These are phyloP conservation scores for Vanderwaltozyma verrucispora DNA, from an alignment of 805 yeast genomes.

Conservation along the genomic window DNA sequence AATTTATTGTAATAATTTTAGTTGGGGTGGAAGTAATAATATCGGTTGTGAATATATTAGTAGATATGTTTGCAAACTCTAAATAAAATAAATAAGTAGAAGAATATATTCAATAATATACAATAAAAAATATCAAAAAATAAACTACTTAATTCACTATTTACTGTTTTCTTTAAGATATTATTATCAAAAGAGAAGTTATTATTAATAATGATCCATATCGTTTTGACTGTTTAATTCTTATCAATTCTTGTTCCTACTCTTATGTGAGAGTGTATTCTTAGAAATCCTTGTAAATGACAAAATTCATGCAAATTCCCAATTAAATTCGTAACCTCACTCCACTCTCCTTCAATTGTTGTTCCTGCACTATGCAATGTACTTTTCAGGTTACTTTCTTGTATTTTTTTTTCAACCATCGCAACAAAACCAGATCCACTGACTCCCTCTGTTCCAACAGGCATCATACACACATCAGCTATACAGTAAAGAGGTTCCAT, in stretches of 20 bases:
- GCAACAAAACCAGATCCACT: conserved; percentile 79
- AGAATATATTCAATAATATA: no score
- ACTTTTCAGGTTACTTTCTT: conserved; percentile 50
- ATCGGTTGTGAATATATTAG: conserved; percentile 69
- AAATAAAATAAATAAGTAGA: background rate
- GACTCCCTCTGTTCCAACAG: conserved; percentile 71
- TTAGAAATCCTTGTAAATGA: conserved; percentile 59
- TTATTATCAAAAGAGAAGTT: no score
- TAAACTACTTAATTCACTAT: no score
- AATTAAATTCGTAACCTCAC: conserved; percentile 66
- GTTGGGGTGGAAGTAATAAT: conserved; percentile 90
- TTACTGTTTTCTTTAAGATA: no score
- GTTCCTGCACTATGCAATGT: conserved; percentile 88
- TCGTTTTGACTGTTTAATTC: no score
- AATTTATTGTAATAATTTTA: conserved; percentile 78
- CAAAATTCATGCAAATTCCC: conserved; percentile 67
- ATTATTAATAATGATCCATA: no score
- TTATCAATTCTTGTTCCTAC: conserved; percentile 74
- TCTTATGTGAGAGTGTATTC: conserved; percentile 80
- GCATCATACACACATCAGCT: conserved; percentile 80
- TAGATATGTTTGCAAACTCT: conserved; percentile 38
- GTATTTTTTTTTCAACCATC: conserved; percentile 51
- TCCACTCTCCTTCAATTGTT: conserved; percentile 85
- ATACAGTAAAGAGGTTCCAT: conserved; percentile 43
- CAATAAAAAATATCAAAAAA: no score